Percentiles rank a stretch among this genome's conserved stretches.
Evolutionary conservation across 306 rosid species (phyloP).

Genomic region (Vicia villosa): DNA sequence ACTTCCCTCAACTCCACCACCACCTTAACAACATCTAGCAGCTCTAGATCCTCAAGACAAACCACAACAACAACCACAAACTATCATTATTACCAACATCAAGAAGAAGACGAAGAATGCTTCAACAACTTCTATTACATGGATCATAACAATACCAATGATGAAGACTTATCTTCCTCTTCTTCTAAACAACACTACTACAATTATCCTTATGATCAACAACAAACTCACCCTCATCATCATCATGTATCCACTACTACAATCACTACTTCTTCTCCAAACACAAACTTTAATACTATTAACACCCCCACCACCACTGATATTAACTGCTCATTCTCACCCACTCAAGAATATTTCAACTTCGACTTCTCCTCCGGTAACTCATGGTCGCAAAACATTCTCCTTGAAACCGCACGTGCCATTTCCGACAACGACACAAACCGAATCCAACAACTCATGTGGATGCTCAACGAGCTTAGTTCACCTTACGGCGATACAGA

Average conservation of each 20-base stretch:
- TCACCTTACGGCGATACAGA: conserved; percentile 79
- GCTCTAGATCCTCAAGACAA: conserved; percentile 70
- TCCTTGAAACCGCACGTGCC: conserved; percentile 70
- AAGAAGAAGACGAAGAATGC: conserved; percentile 77
- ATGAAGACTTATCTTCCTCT: conserved; percentile 86
- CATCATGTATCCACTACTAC: conserved; percentile 26
- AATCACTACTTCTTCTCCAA: not conserved
- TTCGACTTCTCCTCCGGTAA: conserved; percentile 59
- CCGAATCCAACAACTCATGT: conserved; percentile 69
- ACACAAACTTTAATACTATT: conserved; percentile 33
- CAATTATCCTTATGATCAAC: conserved; percentile 38
- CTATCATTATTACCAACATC: conserved; percentile 23
- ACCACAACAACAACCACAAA: conserved; percentile 30
- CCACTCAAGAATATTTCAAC: conserved; percentile 47
- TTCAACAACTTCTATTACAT: conserved; percentile 89
- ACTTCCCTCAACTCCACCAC: conserved; percentile 83
- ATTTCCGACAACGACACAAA: conserved; percentile 60
- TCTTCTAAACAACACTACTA: conserved; percentile 64
- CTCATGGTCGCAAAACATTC: conserved; percentile 70
- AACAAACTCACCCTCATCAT: conserved; percentile 2
- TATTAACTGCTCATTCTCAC: conserved; percentile 55
- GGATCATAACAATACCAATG: conserved; percentile 69
- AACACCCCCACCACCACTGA: conserved; percentile 30
- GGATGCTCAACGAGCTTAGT: conserved; percentile 91
- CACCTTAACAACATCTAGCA: conserved; percentile 66